Base-by-base conservation (phyloP, 2,329 filamentous ascomycete genomes). In the Cercospora brassicicola region DNA sequence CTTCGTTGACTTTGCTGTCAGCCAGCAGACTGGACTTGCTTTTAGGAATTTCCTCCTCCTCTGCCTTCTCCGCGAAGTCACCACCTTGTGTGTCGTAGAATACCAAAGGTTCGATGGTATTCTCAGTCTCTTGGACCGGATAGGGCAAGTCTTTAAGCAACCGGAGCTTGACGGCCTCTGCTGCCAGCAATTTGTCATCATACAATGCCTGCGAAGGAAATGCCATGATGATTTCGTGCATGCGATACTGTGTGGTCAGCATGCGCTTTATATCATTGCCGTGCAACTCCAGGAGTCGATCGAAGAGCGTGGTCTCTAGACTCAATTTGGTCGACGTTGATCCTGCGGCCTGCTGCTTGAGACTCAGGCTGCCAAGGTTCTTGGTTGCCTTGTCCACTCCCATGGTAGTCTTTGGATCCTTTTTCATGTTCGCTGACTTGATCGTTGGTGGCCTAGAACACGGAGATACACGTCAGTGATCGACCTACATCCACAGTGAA, bases 71-170 rank as follows among this genome's bases (percentile, higher is more conserved):
- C 69, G 71, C 4, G 83, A 84, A 63, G 89, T 89, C 75, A 96
- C 94, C 95, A 9, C 95, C 95, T 79, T 98, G 95, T 0, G 95
- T 99, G 77, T 99, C 95, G 78, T 93, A 96, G 80, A 98, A 98
- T 9, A 99, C 87, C 2, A 99, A 81, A 0, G 95, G 92, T 79
- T 96, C 93, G 59, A 81, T 86, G 0, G 94, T 98, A 75, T 99
- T 92, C 71, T 98, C 95, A 0, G 87, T 93, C 62, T 91, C 90
- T 67, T 88, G 77, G 0, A 97, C 90, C 9, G 87, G 87, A 77
- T 96, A 96, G 0, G 90, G 87, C 4, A 99, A 80, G 71, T 93
- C 91, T 62, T 84, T 90, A 8, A 99, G 85, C 6, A 97, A 81
- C 15, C 94, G 88, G 4, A 81, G 82, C 77, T 90, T 91, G 69